phyloP scores from a whole-genome alignment of 768 basidiomycete species.

The Tylopilus vinaceipallidus region DNA sequence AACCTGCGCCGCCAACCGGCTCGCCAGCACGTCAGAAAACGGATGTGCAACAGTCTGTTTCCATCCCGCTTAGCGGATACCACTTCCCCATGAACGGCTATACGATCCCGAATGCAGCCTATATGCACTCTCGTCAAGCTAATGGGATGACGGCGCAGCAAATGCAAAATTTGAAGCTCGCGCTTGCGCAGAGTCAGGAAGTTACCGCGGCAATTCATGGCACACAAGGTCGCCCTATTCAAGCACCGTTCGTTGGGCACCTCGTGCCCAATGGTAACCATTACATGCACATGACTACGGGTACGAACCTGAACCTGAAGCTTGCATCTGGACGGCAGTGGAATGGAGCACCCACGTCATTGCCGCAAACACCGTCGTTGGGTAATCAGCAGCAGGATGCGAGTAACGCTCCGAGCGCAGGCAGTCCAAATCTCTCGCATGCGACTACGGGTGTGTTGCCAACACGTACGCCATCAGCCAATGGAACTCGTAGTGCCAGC shows the following conservation, averaged over 20 bases:
- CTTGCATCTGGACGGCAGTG: slow-evolving; percentile 40
- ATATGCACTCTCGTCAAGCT: slow-evolving; percentile 36
- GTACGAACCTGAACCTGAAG: slow-evolving; percentile 35
- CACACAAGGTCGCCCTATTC: slow-evolving; percentile 37
- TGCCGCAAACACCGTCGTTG: slow-evolving; percentile 25
- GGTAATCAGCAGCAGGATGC: slow-evolving; percentile 24
- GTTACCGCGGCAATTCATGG: slow-evolving; percentile 35
- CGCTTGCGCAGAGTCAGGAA: slow-evolving; percentile 46
- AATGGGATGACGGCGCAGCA: slow-evolving; percentile 53
- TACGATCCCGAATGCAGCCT: slow-evolving; percentile 34
- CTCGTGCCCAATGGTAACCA: slow-evolving; percentile 27
- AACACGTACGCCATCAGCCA: slow-evolving; percentile 52
- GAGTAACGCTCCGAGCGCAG: slow-evolving; percentile 27
- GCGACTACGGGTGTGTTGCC: slow-evolving; percentile 38
- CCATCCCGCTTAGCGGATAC: slow-evolving; percentile 45
- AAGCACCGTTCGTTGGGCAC: slow-evolving; percentile 30
- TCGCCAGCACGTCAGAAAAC: slow-evolving; percentile 50
- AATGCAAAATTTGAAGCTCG: slow-evolving; percentile 57
- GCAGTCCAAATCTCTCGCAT: slow-evolving; percentile 36
- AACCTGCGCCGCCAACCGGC: slow-evolving; percentile 21
- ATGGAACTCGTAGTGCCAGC: slow-evolving; percentile 49
- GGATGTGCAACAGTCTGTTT: slow-evolving; percentile 42
- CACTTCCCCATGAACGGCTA: slow-evolving; percentile 46
- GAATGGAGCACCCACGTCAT: slow-evolving; percentile 27
- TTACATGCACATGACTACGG: slow-evolving; percentile 27